These are phyloP conservation scores for Vitis hybrid DNA, from an alignment of 177 flowering plant species.

Conservation along the genomic window DNA sequence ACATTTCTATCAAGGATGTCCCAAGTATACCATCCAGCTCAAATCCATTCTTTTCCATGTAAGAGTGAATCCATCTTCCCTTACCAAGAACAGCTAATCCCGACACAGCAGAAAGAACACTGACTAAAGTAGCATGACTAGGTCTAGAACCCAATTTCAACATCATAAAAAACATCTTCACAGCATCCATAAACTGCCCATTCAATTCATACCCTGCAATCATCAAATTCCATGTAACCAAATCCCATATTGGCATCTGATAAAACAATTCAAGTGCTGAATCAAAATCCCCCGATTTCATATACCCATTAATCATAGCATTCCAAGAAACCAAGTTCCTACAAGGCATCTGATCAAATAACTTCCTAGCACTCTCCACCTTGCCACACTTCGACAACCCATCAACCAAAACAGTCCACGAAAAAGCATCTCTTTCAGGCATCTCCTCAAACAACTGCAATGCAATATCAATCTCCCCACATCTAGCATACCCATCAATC, in stretches of 20 bases:
- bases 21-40: slow-evolving; percentile 24
- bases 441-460: slow-evolving; percentile 36
- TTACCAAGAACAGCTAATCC: slow-evolving; percentile 21
- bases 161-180: slow-evolving; percentile 17
- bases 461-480: slow-evolving; percentile 28
- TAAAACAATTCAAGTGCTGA: slow-evolving; percentile 29
- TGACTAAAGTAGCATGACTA: slow-evolving; percentile 20
- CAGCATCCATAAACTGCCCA: slow-evolving; percentile 20
- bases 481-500: slow-evolving; percentile 31
- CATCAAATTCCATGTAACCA: slow-evolving; percentile 45
- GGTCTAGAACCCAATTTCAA: slow-evolving; percentile 16
- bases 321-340: slow-evolving; percentile 29
- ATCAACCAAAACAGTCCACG: slow-evolving; percentile 42
- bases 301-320: slow-evolving; percentile 50
- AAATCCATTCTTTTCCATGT: slow-evolving; percentile 21
- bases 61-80: slow-evolving; percentile 29
- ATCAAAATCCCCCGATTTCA: slow-evolving; percentile 30
- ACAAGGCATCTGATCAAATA: slow-evolving; percentile 37
- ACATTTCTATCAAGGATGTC: slow-evolving; percentile 30
- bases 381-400: slow-evolving; percentile 29
- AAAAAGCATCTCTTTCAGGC: slow-evolving; percentile 38
- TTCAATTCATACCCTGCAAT: slow-evolving; percentile 35
- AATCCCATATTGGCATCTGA: slow-evolving; percentile 22
- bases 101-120: slow-evolving; percentile 25
- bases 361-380: slow-evolving; percentile 20